Conservation (phyloP, 1,139 yeast genomes). For the Yamadazyma membranifaciens region DNA sequence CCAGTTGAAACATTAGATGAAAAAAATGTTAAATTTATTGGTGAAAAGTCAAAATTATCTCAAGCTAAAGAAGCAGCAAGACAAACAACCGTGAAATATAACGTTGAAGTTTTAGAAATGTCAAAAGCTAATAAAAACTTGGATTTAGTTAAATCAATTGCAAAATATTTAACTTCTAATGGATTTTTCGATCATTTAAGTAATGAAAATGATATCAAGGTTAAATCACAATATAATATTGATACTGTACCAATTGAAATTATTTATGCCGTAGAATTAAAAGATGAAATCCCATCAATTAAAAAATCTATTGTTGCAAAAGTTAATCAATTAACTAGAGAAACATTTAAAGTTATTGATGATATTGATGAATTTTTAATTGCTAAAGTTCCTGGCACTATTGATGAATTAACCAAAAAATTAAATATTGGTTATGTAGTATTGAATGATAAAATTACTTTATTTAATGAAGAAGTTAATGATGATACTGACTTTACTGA, state of each 20-base stretch:
- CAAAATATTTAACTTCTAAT: constrained; percentile 59
- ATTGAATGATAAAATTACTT: constrained; percentile 41
- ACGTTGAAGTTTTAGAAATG: constrained; percentile 72
- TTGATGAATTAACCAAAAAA: constrained; percentile 46
- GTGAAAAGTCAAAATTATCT: constrained; percentile 53
- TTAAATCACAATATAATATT: constrained; percentile 53
- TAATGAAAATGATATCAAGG: constrained; percentile 45
- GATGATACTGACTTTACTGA: constrained; percentile 36
- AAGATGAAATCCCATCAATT: constrained; percentile 37
- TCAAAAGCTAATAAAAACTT: constrained; percentile 83
- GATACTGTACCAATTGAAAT: constrained; percentile 43
- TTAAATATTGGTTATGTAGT: constrained; percentile 58
- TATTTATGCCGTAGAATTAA: constrained; percentile 23
- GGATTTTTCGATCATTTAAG: constrained; percentile 49
- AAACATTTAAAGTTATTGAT: constrained; percentile 52
- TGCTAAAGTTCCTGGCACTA: constrained; percentile 46
- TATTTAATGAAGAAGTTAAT: constrained; percentile 27
- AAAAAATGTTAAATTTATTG: constrained; percentile 60
- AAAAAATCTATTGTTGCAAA: constrained; percentile 69
- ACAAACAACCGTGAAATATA: constrained; percentile 49
- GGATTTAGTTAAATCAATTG: constrained; percentile 71
- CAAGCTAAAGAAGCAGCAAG: constrained; percentile 60
- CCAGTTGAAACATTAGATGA: constrained; percentile 42
- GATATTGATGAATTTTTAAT: constrained; percentile 74
- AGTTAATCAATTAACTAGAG: constrained; percentile 75